Evolutionary conservation across 805 yeast genomes (phyloP).

Genomic region (Saccharomycopsis malanga): DNA sequence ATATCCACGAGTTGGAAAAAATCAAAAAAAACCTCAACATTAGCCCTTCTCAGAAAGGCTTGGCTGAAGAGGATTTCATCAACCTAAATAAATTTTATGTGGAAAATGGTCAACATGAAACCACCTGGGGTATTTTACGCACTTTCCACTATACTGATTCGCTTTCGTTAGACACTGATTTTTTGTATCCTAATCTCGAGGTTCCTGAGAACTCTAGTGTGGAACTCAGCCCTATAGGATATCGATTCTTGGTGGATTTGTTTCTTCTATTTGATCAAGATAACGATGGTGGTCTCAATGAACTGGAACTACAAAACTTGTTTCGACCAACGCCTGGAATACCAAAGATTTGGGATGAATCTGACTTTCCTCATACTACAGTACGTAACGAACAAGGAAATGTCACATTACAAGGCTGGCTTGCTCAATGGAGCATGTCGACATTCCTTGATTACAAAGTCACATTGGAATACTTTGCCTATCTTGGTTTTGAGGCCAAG

Average conservation of each 20-base stretch:
- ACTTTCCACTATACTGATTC: constrained; percentile 90
- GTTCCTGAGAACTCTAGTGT: constrained; percentile 72
- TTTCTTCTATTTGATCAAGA: constrained; percentile 86
- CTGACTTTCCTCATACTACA: constrained; percentile 79
- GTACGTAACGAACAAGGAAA: constrained; percentile 86
- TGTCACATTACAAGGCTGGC: constrained; percentile 95
- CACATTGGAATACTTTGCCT: constrained; percentile 82
- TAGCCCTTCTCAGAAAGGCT: constrained; percentile 35
- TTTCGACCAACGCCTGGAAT: constrained; percentile 91
- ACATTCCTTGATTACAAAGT: constrained; percentile 79
- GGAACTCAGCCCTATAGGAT: constrained; percentile 88
- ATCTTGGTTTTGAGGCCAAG: constrained; percentile 70
- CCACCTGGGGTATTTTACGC: constrained; percentile 91
- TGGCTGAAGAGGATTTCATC: constrained; percentile 70
- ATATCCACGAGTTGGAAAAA: constrained; percentile 35
- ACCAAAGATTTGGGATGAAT: constrained; percentile 79
- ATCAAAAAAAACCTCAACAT: constrained; percentile 34
- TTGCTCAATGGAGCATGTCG: constrained; percentile 98
- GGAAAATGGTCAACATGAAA: constrained; percentile 90
- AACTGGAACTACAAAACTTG: constrained; percentile 56
- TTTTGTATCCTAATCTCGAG: constrained; percentile 72
- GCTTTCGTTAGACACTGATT: constrained; percentile 70
- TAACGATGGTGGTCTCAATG: constrained; percentile 91
- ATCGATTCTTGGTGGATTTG: constrained; percentile 83
- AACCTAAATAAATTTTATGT: constrained; percentile 75